phyloP scores from a whole-genome alignment of 495 filamentous ascomycete species.

The Friedmanniomyces endolithicus region DNA sequence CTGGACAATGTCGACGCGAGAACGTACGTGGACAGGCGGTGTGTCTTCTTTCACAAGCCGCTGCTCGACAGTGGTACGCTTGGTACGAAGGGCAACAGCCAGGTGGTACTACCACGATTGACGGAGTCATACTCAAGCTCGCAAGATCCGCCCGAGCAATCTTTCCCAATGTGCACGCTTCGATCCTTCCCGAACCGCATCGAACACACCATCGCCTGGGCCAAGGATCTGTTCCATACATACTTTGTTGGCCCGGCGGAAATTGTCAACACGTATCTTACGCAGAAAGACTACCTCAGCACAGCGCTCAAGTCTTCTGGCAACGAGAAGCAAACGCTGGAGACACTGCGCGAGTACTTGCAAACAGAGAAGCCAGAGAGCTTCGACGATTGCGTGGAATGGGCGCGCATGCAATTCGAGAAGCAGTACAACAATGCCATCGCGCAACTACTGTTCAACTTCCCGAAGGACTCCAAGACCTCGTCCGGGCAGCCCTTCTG shows the following conservation, averaged over 20 bases:
- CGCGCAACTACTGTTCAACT: conserved; percentile 92
- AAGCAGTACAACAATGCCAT: conserved; percentile 95
- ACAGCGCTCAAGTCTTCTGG: conserved; percentile 85
- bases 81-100: conserved; percentile 95
- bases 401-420: conserved; percentile 90
- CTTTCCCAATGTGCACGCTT: conserved; percentile 97
- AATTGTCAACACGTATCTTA: conserved; percentile 87
- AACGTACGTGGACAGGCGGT: conserved; percentile 93
- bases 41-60: conserved; percentile 97
- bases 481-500: conserved; percentile 87
- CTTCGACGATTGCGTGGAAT: conserved; percentile 91
- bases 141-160: conserved; percentile 95
- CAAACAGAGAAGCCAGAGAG: conserved; percentile 83
- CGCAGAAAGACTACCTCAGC: conserved; percentile 81
- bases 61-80: conserved; percentile 93
- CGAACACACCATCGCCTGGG: conserved; percentile 98
- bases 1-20: conserved; percentile 96
- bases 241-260: conserved; percentile 90
- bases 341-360: conserved; percentile 81
- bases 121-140: conserved; percentile 98
- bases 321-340: conserved; percentile 89
- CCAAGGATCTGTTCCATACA: conserved; percentile 83
- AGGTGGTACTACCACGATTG: conserved; percentile 78
- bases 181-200: conserved; percentile 98
- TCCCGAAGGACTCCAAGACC: conserved; percentile 84